Conservation (phyloP, 768 basidiomycete genomes). For the Suillus ampliporus region DNA sequence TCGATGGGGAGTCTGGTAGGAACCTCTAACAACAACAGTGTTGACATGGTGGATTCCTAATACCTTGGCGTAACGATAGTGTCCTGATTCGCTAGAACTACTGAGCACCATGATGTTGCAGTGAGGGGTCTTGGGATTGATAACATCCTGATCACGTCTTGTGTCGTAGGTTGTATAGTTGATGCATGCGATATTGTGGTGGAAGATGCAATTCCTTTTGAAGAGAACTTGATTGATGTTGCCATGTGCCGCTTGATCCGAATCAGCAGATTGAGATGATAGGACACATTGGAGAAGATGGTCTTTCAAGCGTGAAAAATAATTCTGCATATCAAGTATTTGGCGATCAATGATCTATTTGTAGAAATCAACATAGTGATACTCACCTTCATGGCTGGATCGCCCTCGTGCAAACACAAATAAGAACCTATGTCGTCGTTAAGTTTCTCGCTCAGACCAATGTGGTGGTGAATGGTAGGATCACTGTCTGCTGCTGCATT, state of each 20-base stretch:
- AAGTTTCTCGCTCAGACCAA: constrained; percentile 18
- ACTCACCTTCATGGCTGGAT: constrained; percentile 32
- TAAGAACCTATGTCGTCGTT: constrained; percentile 2
- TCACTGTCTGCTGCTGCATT: neutral
- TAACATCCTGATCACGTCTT: constrained; percentile 41
- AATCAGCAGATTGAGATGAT: neutral
- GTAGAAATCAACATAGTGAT: neutral
- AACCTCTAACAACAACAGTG: neutral
- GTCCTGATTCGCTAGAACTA: neutral
- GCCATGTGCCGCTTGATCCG: neutral
- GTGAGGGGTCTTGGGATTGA: constrained; percentile 42
- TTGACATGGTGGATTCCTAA: constrained; percentile 1
- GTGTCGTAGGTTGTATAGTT: constrained; percentile 30
- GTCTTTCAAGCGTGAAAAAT: constrained; percentile 8
- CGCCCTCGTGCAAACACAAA: constrained; percentile 19
- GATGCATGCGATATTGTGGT: neutral
- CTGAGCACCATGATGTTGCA: constrained; percentile 41
- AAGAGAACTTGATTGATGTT: constrained; percentile 18
- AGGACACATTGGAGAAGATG: constrained; percentile 15
- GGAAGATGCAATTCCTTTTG: constrained; percentile 27
- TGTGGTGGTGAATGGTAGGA: constrained; percentile 22
- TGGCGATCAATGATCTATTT: neutral
- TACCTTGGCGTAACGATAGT: neutral
- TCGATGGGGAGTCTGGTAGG: neutral
- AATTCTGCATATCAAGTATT: constrained; percentile 9